A percentile compares a stretch with the other conserved stretches of the same genome.
Evolutionary conservation across 192 early-diverging fungal species (phyloP).

Genomic region (Coemansia sp.): DNA sequence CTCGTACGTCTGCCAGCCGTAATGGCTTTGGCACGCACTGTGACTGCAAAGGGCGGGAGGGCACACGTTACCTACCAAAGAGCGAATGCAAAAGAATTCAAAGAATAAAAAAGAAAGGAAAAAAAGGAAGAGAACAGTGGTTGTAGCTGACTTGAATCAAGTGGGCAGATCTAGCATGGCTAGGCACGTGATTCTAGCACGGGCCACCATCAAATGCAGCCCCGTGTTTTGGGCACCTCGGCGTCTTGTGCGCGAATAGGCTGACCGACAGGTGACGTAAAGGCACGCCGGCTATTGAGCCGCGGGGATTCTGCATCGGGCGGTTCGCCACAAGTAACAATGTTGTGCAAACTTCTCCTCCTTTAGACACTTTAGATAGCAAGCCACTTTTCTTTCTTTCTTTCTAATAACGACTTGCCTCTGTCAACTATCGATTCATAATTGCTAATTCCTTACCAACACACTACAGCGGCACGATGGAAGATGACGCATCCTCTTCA

Average conservation of each 20-base stretch:
- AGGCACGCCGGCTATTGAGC: not conserved
- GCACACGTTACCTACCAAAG: conserved; percentile 9
- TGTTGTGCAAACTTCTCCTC: not conserved
- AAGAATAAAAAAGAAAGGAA: not conserved
- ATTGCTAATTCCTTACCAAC: not conserved
- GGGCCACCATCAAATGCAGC: not conserved
- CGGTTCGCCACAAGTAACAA: not conserved
- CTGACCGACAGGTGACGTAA: not conserved
- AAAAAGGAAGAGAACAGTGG: not conserved
- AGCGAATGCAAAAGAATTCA: conserved; percentile 4
- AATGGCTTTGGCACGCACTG: not conserved
- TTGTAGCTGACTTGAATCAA: not conserved
- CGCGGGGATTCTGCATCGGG: not conserved
- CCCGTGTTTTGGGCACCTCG: not conserved
- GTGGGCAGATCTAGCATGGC: not conserved
- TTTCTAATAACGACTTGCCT: not conserved
- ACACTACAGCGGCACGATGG: not conserved
- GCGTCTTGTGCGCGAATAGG: not conserved
- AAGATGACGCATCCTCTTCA: not conserved
- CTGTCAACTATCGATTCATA: not conserved
- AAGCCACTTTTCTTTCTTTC: not conserved
- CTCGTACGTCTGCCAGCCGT: not conserved
- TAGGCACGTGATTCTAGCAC: not conserved
- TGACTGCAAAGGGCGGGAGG: not conserved
- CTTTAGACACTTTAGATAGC: not conserved